Percentiles rank a stretch among this genome's conserved stretches.
Conservation (phyloP, 768 basidiomycete genomes). For the Boletus rubescentipes region DNA sequence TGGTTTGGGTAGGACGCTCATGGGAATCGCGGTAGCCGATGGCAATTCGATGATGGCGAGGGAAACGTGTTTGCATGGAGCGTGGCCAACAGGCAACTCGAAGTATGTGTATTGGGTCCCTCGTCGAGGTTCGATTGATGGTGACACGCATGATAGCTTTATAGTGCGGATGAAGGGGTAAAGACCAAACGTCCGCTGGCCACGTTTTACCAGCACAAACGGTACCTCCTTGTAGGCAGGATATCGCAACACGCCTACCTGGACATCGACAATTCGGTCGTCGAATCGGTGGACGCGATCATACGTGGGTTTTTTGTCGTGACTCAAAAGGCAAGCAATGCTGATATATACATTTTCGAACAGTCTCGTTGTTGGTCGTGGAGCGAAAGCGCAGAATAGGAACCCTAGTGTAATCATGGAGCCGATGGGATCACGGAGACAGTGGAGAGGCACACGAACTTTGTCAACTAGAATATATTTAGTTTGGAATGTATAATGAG, state of each 20-base stretch:
- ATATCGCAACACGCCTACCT: constrained; percentile 38
- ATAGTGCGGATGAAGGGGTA: constrained; percentile 24
- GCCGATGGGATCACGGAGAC: not conserved
- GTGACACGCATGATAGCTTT: constrained; percentile 23
- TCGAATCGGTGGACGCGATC: constrained; percentile 36
- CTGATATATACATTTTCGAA: not conserved
- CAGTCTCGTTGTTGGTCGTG: constrained; percentile 35
- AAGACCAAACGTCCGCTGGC: constrained; percentile 32
- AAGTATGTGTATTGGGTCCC: constrained; percentile 4
- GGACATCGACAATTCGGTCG: constrained; percentile 33
- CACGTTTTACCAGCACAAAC: constrained; percentile 34
- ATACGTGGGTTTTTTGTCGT: constrained; percentile 27
- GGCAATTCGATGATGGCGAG: constrained; percentile 26
- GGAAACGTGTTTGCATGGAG: constrained; percentile 24
- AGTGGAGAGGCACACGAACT: not conserved
- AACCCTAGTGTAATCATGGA: constrained; percentile 5
- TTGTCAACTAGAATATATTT: constrained; percentile 15
- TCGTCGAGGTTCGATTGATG: not conserved
- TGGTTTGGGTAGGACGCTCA: not conserved
- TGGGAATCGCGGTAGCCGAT: constrained; percentile 11
- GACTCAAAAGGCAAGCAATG: not conserved
- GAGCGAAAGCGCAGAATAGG: constrained; percentile 28
- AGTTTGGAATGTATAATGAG: constrained; percentile 8
- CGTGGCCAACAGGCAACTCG: constrained; percentile 4
- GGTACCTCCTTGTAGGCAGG: constrained; percentile 33